Conservation (phyloP, 495 filamentous ascomycete genomes). For the Aspergillus heteromorphus region DNA sequence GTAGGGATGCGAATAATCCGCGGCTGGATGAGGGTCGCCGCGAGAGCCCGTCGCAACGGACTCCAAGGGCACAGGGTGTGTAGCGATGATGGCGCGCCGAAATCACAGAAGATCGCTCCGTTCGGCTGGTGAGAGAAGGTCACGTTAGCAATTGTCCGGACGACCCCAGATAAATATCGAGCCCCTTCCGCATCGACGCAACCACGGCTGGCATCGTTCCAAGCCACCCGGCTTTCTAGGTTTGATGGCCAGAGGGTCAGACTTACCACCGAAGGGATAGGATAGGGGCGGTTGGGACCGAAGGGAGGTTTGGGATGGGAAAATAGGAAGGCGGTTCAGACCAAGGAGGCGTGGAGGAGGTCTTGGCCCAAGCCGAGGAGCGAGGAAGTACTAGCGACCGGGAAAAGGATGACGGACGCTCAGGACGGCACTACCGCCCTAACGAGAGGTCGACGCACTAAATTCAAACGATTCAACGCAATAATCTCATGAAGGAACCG, state of each 20-base stretch:
- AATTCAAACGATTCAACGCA: constrained; percentile 22
- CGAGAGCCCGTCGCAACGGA: constrained; percentile 5
- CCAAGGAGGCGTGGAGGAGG: constrained; percentile 32
- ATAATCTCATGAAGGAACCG: constrained; percentile 27
- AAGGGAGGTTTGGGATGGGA: background rate
- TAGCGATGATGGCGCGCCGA: constrained; percentile 11
- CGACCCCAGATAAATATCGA: constrained; percentile 8
- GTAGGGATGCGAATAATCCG: background rate
- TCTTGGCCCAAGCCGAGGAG: constrained; percentile 28
- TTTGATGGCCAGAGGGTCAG: too few relatives aligned
- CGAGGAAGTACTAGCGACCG: constrained; percentile 29
- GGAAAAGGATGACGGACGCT: constrained; percentile 19
- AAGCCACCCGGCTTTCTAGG: background rate
- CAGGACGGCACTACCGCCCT: constrained; percentile 35
- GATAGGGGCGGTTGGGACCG: background rate
- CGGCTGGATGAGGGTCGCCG: background rate
- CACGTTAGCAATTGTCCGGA: constrained; percentile 21
- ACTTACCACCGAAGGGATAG: constrained; percentile 7
- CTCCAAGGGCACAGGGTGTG: background rate
- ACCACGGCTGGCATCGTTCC: background rate
- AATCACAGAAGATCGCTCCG: constrained; percentile 3
- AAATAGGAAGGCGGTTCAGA: constrained; percentile 16
- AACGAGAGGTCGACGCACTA: constrained; percentile 21
- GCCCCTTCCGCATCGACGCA: constrained; percentile 2
- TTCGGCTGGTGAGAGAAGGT: constrained; percentile 14